Percentiles rank a stretch among this genome's conserved stretches.
Conservation (phyloP, 73 alveolate genomes). For the Blepharisma stoltei region DNA sequence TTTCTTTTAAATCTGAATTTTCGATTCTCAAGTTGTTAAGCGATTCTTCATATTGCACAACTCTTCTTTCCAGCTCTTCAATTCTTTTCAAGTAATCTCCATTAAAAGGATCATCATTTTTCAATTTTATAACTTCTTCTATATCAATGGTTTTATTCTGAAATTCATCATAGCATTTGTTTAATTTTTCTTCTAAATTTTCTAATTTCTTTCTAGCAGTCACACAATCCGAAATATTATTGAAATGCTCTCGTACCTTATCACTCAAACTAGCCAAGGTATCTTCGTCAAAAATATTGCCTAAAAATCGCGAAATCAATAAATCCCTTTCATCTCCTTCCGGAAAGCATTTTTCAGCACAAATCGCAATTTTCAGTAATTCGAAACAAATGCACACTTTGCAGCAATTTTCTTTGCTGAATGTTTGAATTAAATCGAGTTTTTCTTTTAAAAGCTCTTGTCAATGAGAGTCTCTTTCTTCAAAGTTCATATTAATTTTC, state of each 20-base stretch:
- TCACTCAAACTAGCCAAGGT: neutral
- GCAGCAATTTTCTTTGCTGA: conserved; percentile 11
- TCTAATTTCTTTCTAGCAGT: neutral
- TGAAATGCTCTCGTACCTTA: neutral
- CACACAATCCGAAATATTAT: neutral
- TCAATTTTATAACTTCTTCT: neutral
- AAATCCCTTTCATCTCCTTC: conserved; percentile 7
- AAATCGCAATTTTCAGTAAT: neutral
- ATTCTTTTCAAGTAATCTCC: neutral
- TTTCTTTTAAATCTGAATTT: conserved; percentile 3
- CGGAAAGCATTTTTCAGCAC: neutral
- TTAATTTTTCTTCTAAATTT: neutral
- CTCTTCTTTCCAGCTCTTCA: neutral
- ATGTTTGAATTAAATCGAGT: neutral
- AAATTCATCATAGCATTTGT: neutral
- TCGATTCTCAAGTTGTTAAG: neutral
- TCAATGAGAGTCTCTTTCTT: conserved; percentile 21
- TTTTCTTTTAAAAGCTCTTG: conserved; percentile 1
- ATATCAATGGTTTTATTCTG: neutral
- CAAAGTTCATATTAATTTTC: conserved; percentile 10
- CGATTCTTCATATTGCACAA: neutral
- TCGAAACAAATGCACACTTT: conserved; percentile 18
- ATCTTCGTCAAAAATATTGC: neutral
- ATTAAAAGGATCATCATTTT: neutral
- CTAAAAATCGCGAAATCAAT: neutral